These are phyloP conservation scores for Cinchona pubescens DNA, from an alignment of 257 asterid genomes.

Conservation along the genomic window DNA sequence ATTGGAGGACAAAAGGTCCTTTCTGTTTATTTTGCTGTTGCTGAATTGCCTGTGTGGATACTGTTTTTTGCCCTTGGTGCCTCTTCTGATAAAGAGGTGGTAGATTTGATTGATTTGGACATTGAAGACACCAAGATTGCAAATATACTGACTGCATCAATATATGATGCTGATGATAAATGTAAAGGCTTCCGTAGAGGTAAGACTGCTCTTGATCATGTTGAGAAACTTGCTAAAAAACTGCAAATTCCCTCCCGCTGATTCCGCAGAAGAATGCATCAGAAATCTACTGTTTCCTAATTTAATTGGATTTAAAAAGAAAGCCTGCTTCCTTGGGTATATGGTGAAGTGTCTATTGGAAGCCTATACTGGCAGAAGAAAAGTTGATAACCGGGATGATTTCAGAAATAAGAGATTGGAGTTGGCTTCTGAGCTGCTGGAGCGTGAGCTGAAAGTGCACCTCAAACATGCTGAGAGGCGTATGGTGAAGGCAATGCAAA, in stretches of 20 bases:
- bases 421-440: conserved; percentile 83
- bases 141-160: too few species aligned
- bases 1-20: conserved; percentile 59
- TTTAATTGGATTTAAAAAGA: conserved; percentile 53
- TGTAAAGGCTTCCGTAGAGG: conserved; percentile 64
- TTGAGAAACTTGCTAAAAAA: conserved; percentile 43
- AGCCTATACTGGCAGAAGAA: conserved; percentile 61
- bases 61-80: conserved; percentile 83
- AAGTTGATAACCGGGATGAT: conserved; percentile 83
- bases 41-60: conserved; percentile 81
- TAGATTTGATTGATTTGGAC: conserved; percentile 60
- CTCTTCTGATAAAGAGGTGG: conserved; percentile 61
- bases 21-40: conserved; percentile 51
- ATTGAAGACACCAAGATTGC: conserved; percentile 41
- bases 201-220: conserved; percentile 40
- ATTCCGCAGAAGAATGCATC: conserved; percentile 68
- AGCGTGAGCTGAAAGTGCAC: conserved; percentile 75
- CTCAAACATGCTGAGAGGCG: conserved; percentile 80
- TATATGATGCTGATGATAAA: too few species aligned
- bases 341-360: conserved; percentile 85
- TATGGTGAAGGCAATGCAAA: conserved; percentile 72
- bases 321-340: conserved; percentile 77
- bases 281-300: conserved; percentile 56
- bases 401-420: conserved; percentile 89
- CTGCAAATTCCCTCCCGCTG: conserved; percentile 67